Evolutionary conservation across 257 asterid species (phyloP), one percentile per base, ranked within the genome.

Genomic region (Dorcoceras hygrometricum): DNA sequence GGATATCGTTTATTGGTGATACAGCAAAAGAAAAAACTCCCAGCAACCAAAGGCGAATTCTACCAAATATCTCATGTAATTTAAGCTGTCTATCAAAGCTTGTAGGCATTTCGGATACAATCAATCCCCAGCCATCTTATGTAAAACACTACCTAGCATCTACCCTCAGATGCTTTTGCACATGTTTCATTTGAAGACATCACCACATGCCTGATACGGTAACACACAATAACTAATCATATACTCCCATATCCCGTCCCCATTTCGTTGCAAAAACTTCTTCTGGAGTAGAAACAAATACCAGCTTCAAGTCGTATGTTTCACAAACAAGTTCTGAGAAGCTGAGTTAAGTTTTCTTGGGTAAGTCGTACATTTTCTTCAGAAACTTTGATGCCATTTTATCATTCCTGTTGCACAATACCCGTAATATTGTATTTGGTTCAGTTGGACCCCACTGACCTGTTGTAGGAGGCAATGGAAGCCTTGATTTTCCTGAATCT

Each of bases 401-500:
- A 59, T 92, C 98, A 67, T 80, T 84, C 34, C 98, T 82, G 75
- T 78, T 71, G 71, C 98, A 89, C 71, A 92, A 63, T 46, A 92
- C 93, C 5, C 91, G 86, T 54, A 92, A 53, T 51, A 87, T 74
- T 4, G 98, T 89, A 79, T 86, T 77, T 0, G 93, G 87, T 3
- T 92, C 98, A 16, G 77, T 79, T 54, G 91, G 78, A 62, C 83
- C 75, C 96, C 95, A 92, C 65, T 80, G 85, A 66, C 89, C 95
- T 34, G 96, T 73, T 32, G 87, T 79, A 8, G 96, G 83, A 65
- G 97, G 97, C 72, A 92, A 65, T 57, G 87, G 86, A 67, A 81
- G 76, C 88, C 67, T 80, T 61, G 87, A 71, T 68, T 71, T 87
- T 43, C 68, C 81, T 20, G 82, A 65, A 34, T 63, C 66, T 59